phyloP scores from a whole-genome alignment of 257 asterid species.

The Paraleonurus japonicus region DNA sequence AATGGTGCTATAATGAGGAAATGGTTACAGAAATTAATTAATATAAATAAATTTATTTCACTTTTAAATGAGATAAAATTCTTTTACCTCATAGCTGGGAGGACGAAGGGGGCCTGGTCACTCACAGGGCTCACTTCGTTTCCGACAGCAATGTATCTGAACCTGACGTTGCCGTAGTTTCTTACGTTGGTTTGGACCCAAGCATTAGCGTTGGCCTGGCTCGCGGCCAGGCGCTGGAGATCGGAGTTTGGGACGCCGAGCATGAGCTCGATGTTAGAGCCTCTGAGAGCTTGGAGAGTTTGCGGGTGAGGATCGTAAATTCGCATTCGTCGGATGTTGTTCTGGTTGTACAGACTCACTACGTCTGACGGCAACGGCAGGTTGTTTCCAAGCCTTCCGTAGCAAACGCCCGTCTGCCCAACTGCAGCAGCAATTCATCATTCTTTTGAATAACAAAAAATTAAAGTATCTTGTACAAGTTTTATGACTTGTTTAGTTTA shows the following conservation, averaged over 20 bases:
- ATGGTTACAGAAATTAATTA: no score
- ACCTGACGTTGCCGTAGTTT: slow-evolving; percentile 40
- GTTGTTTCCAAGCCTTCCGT: slow-evolving; percentile 35
- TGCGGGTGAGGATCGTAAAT: slow-evolving; percentile 37
- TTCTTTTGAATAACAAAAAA: no score
- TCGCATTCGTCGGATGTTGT: slow-evolving; percentile 42
- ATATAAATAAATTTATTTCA: no score
- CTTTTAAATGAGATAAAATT: no score
- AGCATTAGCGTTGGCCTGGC: slow-evolving; percentile 50
- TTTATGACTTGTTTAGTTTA: no score
- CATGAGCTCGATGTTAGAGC: slow-evolving; percentile 36
- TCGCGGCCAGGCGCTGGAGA: slow-evolving; percentile 35
- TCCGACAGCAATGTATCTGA: slow-evolving; percentile 55
- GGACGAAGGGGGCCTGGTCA: slow-evolving; percentile 24
- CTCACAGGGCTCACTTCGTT: slow-evolving; percentile 46
- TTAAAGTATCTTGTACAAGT: no score
- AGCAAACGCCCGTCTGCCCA: slow-evolving; percentile 45
- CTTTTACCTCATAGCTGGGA: slow-evolving; percentile 33
- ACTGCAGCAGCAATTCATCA: no score
- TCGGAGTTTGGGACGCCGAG: slow-evolving; percentile 46
- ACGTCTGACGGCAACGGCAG: slow-evolving; percentile 34
- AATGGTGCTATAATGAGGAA: no score
- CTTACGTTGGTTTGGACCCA: slow-evolving; percentile 57
- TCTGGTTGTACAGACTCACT: slow-evolving; percentile 33
- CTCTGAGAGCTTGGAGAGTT: slow-evolving; percentile 35